Percentiles rank a stretch among this genome's conserved stretches.
These are phyloP conservation scores for Erythrobasidium hasegawianum DNA, from an alignment of 1,284 basidiomycete species.

Conservation along the genomic window DNA sequence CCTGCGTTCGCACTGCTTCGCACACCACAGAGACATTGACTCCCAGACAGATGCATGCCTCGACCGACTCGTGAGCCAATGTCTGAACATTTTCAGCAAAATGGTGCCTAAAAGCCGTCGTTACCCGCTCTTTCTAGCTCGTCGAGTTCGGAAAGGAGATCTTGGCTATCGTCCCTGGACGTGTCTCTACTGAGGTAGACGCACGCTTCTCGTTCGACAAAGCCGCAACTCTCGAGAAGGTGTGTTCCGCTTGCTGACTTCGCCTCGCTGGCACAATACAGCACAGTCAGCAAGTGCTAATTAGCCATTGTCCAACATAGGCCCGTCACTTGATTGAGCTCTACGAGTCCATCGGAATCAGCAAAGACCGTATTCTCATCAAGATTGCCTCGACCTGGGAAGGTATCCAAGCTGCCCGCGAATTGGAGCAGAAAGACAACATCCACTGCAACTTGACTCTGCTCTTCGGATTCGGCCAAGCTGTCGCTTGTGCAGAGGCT, in stretches of 20 bases:
- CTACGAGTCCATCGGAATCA: conserved; percentile 85
- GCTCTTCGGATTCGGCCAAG: conserved; percentile 96
- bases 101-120: neutral
- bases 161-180: conserved; percentile 89
- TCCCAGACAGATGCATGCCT: conserved; percentile 69
- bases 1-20: too few relatives aligned
- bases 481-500: conserved; percentile 97
- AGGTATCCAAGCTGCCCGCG: conserved; percentile 96
- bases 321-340: conserved; percentile 89
- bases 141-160: conserved; percentile 97
- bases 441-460: conserved; percentile 99
- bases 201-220: conserved; percentile 96
- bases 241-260: conserved; percentile 42
- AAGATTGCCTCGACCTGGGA: conserved; percentile 99
- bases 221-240: conserved; percentile 83
- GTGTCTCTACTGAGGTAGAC: conserved; percentile 98
- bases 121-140: conserved; percentile 56
- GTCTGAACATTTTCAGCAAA: neutral
- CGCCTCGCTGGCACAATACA: neutral
- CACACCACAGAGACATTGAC: conserved; percentile 57
- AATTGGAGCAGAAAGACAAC: conserved; percentile 84
- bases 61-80: conserved; percentile 71
- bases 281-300: too few relatives aligned
- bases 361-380: conserved; percentile 91
- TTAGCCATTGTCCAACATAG: conserved; percentile 50